Base-by-base conservation (phyloP, 2,329 filamentous ascomycete species). In the Dothidotthia symphoricarpi region DNA sequence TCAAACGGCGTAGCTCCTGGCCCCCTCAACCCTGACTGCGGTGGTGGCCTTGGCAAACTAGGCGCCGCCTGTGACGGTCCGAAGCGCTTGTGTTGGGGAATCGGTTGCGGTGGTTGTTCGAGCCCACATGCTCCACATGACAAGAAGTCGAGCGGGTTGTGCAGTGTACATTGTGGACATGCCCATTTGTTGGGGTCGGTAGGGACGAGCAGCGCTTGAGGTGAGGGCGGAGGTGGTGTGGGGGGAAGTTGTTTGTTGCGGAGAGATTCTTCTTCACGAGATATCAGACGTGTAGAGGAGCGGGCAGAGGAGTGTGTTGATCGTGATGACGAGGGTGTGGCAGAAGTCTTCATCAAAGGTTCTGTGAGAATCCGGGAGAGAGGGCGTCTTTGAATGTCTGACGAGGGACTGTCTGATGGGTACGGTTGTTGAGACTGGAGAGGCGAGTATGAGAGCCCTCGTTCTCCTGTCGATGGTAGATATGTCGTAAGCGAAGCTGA, bases 121-220 rank as follows among this genome's bases (percentile, higher is more conserved):
- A 74, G 64, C 6, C 70, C 72, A 52, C 81, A 84, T 2, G 74
- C 80, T 41, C 80, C 80, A 59, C 81, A 84, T 29, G 73, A 72
- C 9, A 82, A 71, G 48, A 74, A 80, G 16, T 73, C 72, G n/a
- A 76, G 53, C 1, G 78, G 75, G 43, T 84, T 84, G 42, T 78
- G 71, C 25, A 82, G 74, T 0, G 81, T 84, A 63, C 81, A 84
- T 42, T 75, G 70, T 9, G 75, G 69, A 54, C 81, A 84, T 16
- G 72, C 70, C 81, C 81, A 84, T 28, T 73, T 67, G 36, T 69
- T 55, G 3, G 60, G 55, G 25, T 57, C 55, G 3, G 51, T 45
- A n/a, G 57, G 59, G 19, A 59, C 45, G 27, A 36, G 41, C 24
- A 40, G 30, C 12, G 41, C 28, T 31, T 43, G 44, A 24, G 51